Evolutionary conservation across 192 early-diverging fungal species (phyloP).

Genomic region (Lobosporangium transversale): DNA sequence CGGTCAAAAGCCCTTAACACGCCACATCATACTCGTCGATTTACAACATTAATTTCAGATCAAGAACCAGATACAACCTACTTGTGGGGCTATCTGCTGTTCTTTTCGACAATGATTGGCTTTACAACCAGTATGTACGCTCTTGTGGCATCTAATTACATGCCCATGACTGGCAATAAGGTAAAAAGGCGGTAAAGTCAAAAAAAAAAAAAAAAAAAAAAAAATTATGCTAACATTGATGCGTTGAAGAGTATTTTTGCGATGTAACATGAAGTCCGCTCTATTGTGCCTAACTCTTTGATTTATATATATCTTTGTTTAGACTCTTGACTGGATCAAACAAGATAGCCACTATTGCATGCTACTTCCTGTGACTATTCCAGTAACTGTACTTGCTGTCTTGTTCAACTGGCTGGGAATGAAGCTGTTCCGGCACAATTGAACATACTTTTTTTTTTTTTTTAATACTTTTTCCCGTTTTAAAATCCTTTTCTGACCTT

Average conservation of each 20-base stretch:
- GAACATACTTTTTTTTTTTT: not conserved
- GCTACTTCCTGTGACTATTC: slow-evolving; percentile 81
- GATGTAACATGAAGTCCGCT: too few species aligned
- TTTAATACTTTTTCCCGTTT: not conserved
- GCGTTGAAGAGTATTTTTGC: too few species aligned
- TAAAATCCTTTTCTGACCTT: not conserved
- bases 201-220: too few species aligned
- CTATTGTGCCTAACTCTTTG: too few species aligned
- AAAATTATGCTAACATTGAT: too few species aligned
- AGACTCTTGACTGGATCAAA: slow-evolving; percentile 76
- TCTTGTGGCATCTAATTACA: slow-evolving; percentile 71
- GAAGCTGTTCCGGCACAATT: slow-evolving; percentile 93
- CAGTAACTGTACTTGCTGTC: slow-evolving; percentile 78
- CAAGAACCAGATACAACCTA: slow-evolving; percentile 74
- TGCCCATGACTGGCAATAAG: slow-evolving; percentile 74
- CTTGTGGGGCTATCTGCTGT: slow-evolving; percentile 72
- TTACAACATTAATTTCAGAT: slow-evolving; percentile 65
- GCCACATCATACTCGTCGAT: slow-evolving; percentile 58
- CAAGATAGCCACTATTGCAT: slow-evolving; percentile 85
- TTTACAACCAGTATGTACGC: slow-evolving; percentile 74
- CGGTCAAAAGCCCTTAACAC: slow-evolving; percentile 33
- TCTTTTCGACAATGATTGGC: slow-evolving; percentile 65
- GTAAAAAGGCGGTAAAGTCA: too few species aligned
- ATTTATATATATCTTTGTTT: too few species aligned
- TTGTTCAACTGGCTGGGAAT: slow-evolving; percentile 96